A percentile compares a stretch with the other conserved stretches of the same genome.
Conservation (phyloP, 306 rosid species). For the Arachis hypogaea region DNA sequence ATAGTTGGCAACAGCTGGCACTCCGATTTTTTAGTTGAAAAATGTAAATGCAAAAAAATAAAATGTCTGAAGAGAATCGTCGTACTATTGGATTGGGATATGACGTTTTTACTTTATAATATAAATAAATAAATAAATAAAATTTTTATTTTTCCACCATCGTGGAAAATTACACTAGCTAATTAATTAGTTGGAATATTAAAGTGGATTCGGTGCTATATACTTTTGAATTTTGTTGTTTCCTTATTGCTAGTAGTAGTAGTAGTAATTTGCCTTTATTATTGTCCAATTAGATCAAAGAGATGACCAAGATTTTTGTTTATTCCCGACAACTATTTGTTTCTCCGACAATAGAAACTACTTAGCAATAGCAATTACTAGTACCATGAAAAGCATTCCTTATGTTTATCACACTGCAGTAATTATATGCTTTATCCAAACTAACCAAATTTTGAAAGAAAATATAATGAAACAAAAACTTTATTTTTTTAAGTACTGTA, state of each 20-base stretch:
- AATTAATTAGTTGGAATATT: not conserved
- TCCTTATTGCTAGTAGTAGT: no score
- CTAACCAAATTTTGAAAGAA: no score
- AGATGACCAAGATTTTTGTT: not conserved
- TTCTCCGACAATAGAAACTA: not conserved
- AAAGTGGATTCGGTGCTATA: not conserved
- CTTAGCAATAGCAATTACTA: not conserved
- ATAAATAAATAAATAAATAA: not conserved
- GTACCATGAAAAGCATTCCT: no score
- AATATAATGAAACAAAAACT: no score
- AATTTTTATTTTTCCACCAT: not conserved
- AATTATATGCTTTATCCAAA: no score
- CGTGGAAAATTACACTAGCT: not conserved
- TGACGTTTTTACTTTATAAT: conserved; percentile 8
- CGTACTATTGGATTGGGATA: conserved; percentile 18
- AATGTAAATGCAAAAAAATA: not conserved
- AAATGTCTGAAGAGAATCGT: not conserved
- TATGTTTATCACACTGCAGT: not conserved
- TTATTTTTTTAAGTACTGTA: no score
- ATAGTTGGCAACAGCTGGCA: conserved; percentile 41
- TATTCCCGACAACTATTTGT: conserved; percentile 8
- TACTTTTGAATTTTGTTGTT: not conserved
- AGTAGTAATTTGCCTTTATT: no score
- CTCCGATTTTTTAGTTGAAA: not conserved
- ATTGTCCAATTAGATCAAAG: conserved; percentile 1